These are phyloP conservation scores for Ustilago nuda DNA, from an alignment of 1,284 basidiomycete genomes.

Conservation along the genomic window DNA sequence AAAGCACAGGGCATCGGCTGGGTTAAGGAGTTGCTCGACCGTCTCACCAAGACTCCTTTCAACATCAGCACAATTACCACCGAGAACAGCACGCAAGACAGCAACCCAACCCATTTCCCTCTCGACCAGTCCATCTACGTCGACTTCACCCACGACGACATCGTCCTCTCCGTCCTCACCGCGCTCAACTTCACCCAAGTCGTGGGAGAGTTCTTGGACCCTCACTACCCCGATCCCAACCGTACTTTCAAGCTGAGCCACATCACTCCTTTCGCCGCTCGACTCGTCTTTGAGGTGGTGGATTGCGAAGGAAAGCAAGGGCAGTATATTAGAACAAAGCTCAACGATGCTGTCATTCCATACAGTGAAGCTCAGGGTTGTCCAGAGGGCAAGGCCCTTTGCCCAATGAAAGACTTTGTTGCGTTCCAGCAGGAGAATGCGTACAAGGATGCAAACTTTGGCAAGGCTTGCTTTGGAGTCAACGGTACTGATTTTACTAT, in stretches of 20 bases:
- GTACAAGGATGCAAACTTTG: conserved; percentile 58
- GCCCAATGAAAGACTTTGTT: conserved; percentile 81
- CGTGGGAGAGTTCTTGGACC: conserved; percentile 49
- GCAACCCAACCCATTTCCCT: conserved; percentile 56
- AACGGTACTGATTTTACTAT: conserved; percentile 61
- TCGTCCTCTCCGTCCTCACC: conserved; percentile 58
- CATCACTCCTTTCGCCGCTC: conserved; percentile 58
- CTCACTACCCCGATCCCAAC: conserved; percentile 34
- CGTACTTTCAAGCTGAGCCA: conserved; percentile 54
- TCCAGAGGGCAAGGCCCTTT: conserved; percentile 79
- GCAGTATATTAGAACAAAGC: conserved; percentile 79
- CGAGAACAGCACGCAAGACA: conserved; percentile 62
- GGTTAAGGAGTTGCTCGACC: conserved; percentile 70
- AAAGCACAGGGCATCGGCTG: conserved; percentile 86
- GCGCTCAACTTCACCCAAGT: conserved; percentile 65
- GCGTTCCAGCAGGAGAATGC: conserved; percentile 61
- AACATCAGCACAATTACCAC: conserved; percentile 44
- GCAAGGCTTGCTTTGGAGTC: conserved; percentile 57
- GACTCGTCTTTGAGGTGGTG: conserved; percentile 55
- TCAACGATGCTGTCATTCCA: conserved; percentile 89
- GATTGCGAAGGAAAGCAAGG: conserved; percentile 63
- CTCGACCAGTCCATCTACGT: conserved; percentile 62
- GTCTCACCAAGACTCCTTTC: conserved; percentile 52
- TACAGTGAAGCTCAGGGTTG: conserved; percentile 80
- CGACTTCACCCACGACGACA: conserved; percentile 65